Percentiles rank a stretch among this genome's conserved stretches.
Conservation (phyloP, 805 yeast genomes). For the Ascoidea rubescens region DNA sequence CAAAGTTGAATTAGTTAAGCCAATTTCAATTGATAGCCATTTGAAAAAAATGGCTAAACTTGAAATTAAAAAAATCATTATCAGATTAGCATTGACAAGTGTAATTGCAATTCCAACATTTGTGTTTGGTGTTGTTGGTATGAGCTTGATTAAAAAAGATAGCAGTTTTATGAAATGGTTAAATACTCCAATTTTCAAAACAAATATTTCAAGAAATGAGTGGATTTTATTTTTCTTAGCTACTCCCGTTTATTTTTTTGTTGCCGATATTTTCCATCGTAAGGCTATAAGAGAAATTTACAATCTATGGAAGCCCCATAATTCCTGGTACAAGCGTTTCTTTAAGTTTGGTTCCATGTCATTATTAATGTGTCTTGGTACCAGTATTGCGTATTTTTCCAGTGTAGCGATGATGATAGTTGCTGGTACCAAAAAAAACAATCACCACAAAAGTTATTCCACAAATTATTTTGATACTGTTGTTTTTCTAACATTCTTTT, state of each 20-base stretch:
- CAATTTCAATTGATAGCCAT: conserved; percentile 50
- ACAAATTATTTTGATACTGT: conserved; percentile 73
- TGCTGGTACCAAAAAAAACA: conserved; percentile 20
- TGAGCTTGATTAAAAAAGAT: conserved; percentile 37
- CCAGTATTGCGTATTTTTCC: conserved; percentile 57
- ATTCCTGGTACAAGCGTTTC: conserved; percentile 39
- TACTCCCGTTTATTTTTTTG: conserved; percentile 62
- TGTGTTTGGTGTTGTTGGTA: conserved; percentile 52
- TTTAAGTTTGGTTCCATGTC: conserved; percentile 72
- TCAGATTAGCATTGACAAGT: conserved; percentile 34
- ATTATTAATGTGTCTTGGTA: conserved; percentile 58
- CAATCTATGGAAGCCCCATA: conserved; percentile 41
- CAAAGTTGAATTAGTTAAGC: conserved; percentile 37
- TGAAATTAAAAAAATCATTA: conserved; percentile 32
- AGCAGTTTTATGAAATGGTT: conserved; percentile 36
- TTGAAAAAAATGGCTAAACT: conserved; percentile 31
- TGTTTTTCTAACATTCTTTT: conserved; percentile 58
- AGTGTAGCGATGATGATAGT: conserved; percentile 42
- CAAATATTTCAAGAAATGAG: conserved; percentile 43
- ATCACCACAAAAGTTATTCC: conserved; percentile 25
- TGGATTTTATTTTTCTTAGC: conserved; percentile 55
- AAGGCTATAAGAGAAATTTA: conserved; percentile 50
- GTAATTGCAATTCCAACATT: conserved; percentile 55
- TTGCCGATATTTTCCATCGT: conserved; percentile 58
- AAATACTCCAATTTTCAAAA: conserved; percentile 48